Percentiles rank a stretch among this genome's conserved stretches.
Evolutionary conservation across 371 early-diverging fungal species (phyloP).

Genomic region (Saksenaea oblongispora): DNA sequence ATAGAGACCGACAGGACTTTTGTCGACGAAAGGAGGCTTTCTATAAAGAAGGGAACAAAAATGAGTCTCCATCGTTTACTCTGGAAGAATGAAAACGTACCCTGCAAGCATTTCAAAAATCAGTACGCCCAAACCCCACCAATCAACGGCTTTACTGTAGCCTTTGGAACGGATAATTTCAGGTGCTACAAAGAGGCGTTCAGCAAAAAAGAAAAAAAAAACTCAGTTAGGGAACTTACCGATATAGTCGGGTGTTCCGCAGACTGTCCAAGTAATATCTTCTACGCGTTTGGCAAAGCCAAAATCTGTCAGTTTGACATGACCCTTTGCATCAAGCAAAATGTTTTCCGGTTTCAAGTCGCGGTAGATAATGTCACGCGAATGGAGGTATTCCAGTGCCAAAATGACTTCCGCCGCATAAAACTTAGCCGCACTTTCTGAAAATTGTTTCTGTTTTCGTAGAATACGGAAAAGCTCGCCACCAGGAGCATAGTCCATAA

Average conservation of each 20-base stretch:
- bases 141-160: slow-evolving; percentile 97
- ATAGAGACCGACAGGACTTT: slow-evolving; percentile 85
- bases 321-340: slow-evolving; percentile 73
- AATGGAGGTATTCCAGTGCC: slow-evolving; percentile 94
- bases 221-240: slow-evolving; percentile 17
- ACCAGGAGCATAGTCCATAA: slow-evolving; percentile 96
- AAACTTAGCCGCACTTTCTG: slow-evolving; percentile 83
- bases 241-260: slow-evolving; percentile 50
- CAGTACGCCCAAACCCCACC: slow-evolving; percentile 98
- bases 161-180: slow-evolving; percentile 97
- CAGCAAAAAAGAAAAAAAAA: slow-evolving; percentile 26
- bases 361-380: slow-evolving; percentile 93
- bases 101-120: slow-evolving; percentile 96
- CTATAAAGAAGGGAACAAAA: slow-evolving; percentile 57
- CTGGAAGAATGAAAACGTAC: slow-evolving; percentile 3
- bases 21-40: slow-evolving; percentile 94
- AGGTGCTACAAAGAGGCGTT: slow-evolving; percentile 82
- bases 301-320: slow-evolving; percentile 95
- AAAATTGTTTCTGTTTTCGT: slow-evolving; percentile 76
- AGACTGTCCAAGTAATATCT: slow-evolving; percentile 30
- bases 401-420: slow-evolving; percentile 80
- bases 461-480: slow-evolving; percentile 90
- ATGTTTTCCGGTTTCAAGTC: slow-evolving; percentile 79
- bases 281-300: slow-evolving; percentile 90
- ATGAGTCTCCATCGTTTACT: slow-evolving; percentile 38